Evolutionary conservation across 169 alveolate species (phyloP).

Genomic region (Plasmodium fragile): DNA sequence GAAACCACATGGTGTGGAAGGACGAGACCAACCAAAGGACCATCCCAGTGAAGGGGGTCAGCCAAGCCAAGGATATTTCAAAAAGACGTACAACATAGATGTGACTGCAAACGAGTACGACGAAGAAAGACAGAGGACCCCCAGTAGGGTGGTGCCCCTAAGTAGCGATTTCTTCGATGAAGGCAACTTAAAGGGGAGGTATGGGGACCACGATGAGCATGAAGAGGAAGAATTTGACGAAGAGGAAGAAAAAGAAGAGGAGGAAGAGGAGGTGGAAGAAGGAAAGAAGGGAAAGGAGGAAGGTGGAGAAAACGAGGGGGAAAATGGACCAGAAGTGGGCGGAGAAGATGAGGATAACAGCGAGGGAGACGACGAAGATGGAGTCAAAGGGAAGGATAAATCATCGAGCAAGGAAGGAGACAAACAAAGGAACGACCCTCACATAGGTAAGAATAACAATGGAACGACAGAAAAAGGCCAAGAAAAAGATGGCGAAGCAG

Average conservation of each 20-base stretch:
- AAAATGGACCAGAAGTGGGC: background rate
- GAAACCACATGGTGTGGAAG: background rate
- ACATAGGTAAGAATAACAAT: background rate
- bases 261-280: background rate
- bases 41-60: background rate
- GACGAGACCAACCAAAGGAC: background rate
- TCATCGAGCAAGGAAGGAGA: background rate
- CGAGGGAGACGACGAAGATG: slow-evolving; percentile 17
- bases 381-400: slow-evolving; percentile 10
- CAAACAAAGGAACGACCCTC: background rate
- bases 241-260: slow-evolving; percentile 3
- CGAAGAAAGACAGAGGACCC: background rate
- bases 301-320: slow-evolving; percentile 14
- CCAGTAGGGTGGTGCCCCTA: background rate
- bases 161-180: background rate
- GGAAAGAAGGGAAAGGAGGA: background rate
- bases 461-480: background rate
- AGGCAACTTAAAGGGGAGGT: background rate
- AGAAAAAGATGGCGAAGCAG: background rate
- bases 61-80: background rate
- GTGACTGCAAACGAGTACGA: background rate
- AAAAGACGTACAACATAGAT: background rate
- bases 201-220: slow-evolving; percentile 7
- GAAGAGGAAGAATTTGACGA: background rate
- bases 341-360: background rate